phyloP scores from a whole-genome alignment of 176 grass and related monocot species.

The Zoysia pacifica region DNA sequence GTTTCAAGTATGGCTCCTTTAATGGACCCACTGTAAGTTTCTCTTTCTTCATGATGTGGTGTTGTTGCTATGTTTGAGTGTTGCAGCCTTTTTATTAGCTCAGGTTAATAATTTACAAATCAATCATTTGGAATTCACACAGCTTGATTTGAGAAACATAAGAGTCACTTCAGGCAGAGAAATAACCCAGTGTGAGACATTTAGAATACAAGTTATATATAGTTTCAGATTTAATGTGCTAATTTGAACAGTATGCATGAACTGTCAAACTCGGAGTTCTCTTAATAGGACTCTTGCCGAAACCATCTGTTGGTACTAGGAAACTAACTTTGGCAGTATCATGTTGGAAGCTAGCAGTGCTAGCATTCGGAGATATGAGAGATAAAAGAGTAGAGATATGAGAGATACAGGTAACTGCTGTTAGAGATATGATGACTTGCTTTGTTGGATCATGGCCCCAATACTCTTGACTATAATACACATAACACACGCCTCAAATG shows the following conservation, averaged over 20 bases:
- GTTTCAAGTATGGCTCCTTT: constrained; percentile 58
- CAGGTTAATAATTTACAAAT: no score
- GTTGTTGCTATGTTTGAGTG: no score
- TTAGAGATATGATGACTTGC: no score
- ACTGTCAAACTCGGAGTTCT: background rate
- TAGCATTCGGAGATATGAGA: background rate
- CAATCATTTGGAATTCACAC: no score
- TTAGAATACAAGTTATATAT: background rate
- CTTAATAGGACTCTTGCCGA: background rate
- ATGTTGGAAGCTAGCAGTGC: background rate
- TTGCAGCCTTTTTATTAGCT: no score
- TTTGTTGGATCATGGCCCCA: no score
- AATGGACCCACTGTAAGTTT: constrained; percentile 57
- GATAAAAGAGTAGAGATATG: background rate
- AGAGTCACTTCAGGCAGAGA: no score
- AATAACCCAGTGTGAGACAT: constrained; percentile 1
- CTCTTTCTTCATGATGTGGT: no score
- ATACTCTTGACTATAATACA: no score
- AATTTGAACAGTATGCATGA: background rate
- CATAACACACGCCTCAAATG: no score
- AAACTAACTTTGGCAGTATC: background rate
- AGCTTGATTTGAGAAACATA: no score
- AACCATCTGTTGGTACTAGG: background rate
- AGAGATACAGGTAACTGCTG: background rate
- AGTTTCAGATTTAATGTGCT: background rate